phyloP scores from a whole-genome alignment of 2,329 filamentous ascomycete species.

The Graphiopsis chlorocephala region DNA sequence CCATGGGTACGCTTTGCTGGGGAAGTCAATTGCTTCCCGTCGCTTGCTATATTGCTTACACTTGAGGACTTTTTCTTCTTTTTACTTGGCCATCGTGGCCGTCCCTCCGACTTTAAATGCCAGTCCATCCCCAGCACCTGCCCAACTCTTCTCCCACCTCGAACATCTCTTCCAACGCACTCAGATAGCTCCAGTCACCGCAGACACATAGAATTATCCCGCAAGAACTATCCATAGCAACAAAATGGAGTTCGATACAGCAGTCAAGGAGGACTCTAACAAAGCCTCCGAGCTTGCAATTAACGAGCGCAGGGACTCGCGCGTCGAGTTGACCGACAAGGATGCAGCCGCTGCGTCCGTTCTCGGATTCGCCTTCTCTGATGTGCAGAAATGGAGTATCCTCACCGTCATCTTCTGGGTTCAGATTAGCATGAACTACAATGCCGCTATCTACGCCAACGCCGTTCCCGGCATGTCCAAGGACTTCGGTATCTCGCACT shows the following conservation, averaged over 20 bases:
- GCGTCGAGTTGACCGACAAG: slow-evolving; percentile 5
- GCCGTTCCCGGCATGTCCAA: slow-evolving; percentile 57
- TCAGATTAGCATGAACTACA: slow-evolving; percentile 56
- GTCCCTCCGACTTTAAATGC: not conserved
- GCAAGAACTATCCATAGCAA: not conserved
- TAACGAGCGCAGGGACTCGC: not conserved
- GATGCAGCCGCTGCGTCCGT: slow-evolving; percentile 14
- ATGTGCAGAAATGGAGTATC: slow-evolving; percentile 52
- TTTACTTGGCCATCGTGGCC: not conserved
- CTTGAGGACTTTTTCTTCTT: not conserved
- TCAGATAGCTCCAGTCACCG: not conserved
- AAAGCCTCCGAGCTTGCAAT: not conserved
- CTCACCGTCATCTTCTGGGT: slow-evolving; percentile 52
- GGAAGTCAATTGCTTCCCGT: not conserved
- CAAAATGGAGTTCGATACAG: not conserved
- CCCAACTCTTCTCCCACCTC: not conserved
- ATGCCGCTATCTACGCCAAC: slow-evolving; percentile 51
- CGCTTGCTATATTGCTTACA: not conserved
- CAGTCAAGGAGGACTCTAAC: not conserved
- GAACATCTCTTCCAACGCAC: not conserved
- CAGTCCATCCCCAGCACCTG: not conserved
- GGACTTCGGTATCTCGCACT: slow-evolving; percentile 69
- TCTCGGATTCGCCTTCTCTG: slow-evolving; percentile 46
- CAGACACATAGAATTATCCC: not conserved
- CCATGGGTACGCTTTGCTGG: not conserved